phyloP scores from a whole-genome alignment of 106 monocot genomes.

The Triglochin maritima region DNA sequence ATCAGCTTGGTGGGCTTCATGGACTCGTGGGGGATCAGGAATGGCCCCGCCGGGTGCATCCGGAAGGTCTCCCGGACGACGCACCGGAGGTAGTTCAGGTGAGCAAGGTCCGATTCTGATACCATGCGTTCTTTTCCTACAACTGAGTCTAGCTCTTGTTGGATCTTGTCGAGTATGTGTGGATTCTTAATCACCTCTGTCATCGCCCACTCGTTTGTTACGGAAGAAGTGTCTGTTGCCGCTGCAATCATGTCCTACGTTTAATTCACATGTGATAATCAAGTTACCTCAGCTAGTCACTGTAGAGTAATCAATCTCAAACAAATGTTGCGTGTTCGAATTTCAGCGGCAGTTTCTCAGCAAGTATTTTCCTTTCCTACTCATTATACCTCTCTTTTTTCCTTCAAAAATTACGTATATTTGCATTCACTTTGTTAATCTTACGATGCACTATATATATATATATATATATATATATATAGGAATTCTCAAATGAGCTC shows the following conservation, averaged over 20 bases:
- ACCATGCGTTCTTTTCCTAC: conserved; percentile 49
- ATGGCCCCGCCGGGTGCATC: conserved; percentile 83
- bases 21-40: conserved; percentile 91
- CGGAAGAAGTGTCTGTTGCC: conserved; percentile 69
- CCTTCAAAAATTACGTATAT: too few species aligned
- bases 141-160: conserved; percentile 61
- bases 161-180: conserved; percentile 43
- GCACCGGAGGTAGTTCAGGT: conserved; percentile 73
- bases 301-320: background rate
- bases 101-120: conserved; percentile 46
- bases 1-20: conserved; percentile 33
- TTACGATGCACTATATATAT: too few species aligned
- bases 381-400: too few species aligned
- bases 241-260: conserved; percentile 90
- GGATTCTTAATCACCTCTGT: conserved; percentile 67
- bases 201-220: conserved; percentile 91
- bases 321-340: background rate
- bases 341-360: background rate
- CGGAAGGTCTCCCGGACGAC: conserved; percentile 86
- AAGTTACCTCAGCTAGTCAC: background rate
- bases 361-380: background rate
- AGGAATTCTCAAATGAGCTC: too few species aligned
- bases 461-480: too few species aligned
- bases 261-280: background rate
- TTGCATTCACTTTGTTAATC: too few species aligned